Conservation (phyloP, 2,329 filamentous ascomycete species). For the Ampelomyces quisqualis region DNA sequence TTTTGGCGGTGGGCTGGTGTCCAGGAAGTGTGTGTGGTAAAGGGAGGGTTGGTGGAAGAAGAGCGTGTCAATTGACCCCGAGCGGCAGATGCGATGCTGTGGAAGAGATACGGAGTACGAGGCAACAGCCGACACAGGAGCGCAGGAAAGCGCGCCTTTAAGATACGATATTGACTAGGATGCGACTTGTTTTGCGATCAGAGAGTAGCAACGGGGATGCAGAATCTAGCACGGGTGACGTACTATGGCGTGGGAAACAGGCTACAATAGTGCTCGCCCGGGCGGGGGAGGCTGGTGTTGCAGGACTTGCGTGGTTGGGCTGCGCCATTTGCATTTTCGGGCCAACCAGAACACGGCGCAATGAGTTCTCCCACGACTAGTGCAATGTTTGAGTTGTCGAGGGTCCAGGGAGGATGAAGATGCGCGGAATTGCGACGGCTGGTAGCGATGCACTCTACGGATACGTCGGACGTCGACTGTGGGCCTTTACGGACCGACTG, state of each 20-base stretch:
- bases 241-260: constrained; percentile 23
- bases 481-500: too few species aligned
- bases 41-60: constrained; percentile 6
- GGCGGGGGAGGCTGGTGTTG: constrained; percentile 28
- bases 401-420: too few species aligned
- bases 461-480: too few species aligned
- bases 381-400: too few species aligned
- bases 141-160: constrained; percentile 18
- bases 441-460: too few species aligned
- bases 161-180: constrained; percentile 13
- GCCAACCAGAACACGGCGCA: constrained; percentile 12
- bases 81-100: constrained; percentile 11
- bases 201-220: constrained; percentile 11
- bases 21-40: constrained; percentile 4
- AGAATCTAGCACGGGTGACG: constrained; percentile 21
- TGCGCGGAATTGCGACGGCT: too few species aligned
- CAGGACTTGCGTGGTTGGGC: constrained; percentile 23
- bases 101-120: constrained; percentile 9
- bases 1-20: constrained; percentile 17
- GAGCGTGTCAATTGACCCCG: constrained; percentile 10
- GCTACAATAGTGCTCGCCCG: constrained; percentile 10
- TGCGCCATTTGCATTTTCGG: constrained; percentile 13
- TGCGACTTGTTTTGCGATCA: constrained; percentile 17
- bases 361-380: too few species aligned
- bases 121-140: constrained; percentile 12